These are phyloP conservation scores for Ceratocystis eucalypticola DNA, from an alignment of 2,329 filamentous ascomycete species.

Conservation along the genomic window DNA sequence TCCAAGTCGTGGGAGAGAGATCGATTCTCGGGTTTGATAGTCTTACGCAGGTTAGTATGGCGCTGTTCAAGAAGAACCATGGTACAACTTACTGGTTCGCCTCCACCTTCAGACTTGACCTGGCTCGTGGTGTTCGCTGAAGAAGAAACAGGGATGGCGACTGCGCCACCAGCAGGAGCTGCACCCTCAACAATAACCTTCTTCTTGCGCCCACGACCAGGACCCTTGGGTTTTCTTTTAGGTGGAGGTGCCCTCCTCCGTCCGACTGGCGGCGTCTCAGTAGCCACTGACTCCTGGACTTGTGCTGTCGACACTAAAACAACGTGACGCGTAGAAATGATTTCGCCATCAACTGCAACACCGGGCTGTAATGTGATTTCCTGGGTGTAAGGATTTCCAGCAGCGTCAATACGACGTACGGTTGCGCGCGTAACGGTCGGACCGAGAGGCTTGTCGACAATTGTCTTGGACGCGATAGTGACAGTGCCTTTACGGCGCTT, in stretches of 20 bases:
- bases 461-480: constrained; percentile 41
- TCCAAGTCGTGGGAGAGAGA: constrained; percentile 37
- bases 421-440: constrained; percentile 63
- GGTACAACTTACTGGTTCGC: background rate
- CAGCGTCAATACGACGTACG: constrained; percentile 62
- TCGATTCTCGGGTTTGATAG: constrained; percentile 1
- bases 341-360: constrained; percentile 67
- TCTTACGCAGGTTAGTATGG: background rate
- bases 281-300: constrained; percentile 41
- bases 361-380: constrained; percentile 72
- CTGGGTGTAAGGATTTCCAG: constrained; percentile 70
- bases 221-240: constrained; percentile 62
- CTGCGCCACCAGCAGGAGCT: constrained; percentile 28
- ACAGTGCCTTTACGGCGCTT: constrained; percentile 48
- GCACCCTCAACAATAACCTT: constrained; percentile 42
- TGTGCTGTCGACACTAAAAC: constrained; percentile 43
- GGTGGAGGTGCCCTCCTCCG: constrained; percentile 58
- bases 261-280: constrained; percentile 27
- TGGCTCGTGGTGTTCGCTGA: constrained; percentile 22
- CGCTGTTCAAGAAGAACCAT: background rate
- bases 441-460: constrained; percentile 32
- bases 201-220: constrained; percentile 61
- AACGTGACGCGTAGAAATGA: constrained; percentile 46
- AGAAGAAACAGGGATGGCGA: constrained; percentile 14
- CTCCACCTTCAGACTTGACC: constrained; percentile 11